Evolutionary conservation across 768 basidiomycete genomes (phyloP), one percentile per base, ranked within the genome.

Genomic region (Coprinopsis marcescibilis): DNA sequence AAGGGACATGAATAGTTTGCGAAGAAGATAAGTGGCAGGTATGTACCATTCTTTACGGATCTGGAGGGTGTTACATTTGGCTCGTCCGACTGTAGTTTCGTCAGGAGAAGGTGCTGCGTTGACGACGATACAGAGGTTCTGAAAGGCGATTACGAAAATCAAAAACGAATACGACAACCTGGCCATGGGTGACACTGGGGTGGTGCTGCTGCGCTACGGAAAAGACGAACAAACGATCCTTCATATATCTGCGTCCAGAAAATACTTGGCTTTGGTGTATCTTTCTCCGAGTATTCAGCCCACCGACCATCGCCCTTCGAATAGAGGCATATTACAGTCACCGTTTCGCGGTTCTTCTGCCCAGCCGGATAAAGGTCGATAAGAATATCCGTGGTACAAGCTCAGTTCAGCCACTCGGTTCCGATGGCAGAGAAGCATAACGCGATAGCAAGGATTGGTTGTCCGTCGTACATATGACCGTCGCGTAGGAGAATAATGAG

Each of bases 261-360:
- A 4, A 5, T 10, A 5, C 8, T 23, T 40, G 11, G 11, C 25
- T 19, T 5, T 23, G 4, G 21, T 21, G 38, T 20, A 12, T 10
- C 21, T 40, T 40, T 40, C 21, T 24, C 38, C 38, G 38, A 40
- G 38, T 40, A 23, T 40, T 40, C 38, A 17, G 6, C 35, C 15
- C 20, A 12, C 35, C 35, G 35, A 36, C 7, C 15, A 17, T 36
- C 35, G 35, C 35, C 13, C 15, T 6, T 36, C 30, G 30, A 8
- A 32, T 19, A 7, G 20, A 36, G 20, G 10, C 15, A 19, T 8
- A 8, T 7, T n/a, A 19, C 13, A 10, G 35, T 19, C 15, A 8
- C 30, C 10, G n/a, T 32, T 32, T 8, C n/a, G n/a, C n/a, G n/a
- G n/a, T n/a, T n/a, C n/a, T n/a, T n/a, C n/a, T n/a, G n/a, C n/a